phyloP scores from a whole-genome alignment of 495 filamentous ascomycete species.

The Aspergillus kassunensis region DNA sequence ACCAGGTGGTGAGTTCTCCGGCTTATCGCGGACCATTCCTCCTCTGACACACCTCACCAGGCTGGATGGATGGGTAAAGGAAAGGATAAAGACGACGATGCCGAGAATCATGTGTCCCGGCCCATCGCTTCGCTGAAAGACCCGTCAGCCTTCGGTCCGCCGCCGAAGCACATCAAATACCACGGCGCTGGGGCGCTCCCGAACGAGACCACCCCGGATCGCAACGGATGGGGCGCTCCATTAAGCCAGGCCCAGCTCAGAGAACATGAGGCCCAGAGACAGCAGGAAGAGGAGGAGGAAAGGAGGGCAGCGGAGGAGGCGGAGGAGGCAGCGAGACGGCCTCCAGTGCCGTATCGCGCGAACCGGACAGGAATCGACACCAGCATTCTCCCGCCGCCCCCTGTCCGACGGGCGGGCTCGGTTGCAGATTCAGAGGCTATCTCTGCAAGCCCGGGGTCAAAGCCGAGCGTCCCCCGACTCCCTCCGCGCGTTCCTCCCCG shows the following conservation, averaged over 20 bases:
- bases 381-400: conserved; percentile 66
- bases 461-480: conserved; percentile 63
- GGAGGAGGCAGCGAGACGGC: conserved; percentile 24
- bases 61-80: conserved; percentile 55
- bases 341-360: conserved; percentile 63
- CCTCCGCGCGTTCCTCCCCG: conserved; percentile 77
- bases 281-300: conserved; percentile 38
- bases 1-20: conserved; percentile 48
- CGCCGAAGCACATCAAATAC: conserved; percentile 66
- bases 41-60: conserved; percentile 17
- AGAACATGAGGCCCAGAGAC: conserved; percentile 26
- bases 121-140: conserved; percentile 80
- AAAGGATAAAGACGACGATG: conserved; percentile 36
- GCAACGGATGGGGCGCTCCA: conserved; percentile 46
- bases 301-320: conserved; percentile 7
- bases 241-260: conserved; percentile 37
- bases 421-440: conserved; percentile 31
- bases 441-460: conserved; percentile 35
- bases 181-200: conserved; percentile 47
- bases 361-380: conserved; percentile 71
- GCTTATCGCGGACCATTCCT: neutral
- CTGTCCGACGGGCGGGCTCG: conserved; percentile 51
- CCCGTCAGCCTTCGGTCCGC: conserved; percentile 78
- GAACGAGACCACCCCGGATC: conserved; percentile 46
- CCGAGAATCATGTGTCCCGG: conserved; percentile 51